phyloP scores from a whole-genome alignment of 2,329 filamentous ascomycete genomes.

The Clonostachys byssicola region DNA sequence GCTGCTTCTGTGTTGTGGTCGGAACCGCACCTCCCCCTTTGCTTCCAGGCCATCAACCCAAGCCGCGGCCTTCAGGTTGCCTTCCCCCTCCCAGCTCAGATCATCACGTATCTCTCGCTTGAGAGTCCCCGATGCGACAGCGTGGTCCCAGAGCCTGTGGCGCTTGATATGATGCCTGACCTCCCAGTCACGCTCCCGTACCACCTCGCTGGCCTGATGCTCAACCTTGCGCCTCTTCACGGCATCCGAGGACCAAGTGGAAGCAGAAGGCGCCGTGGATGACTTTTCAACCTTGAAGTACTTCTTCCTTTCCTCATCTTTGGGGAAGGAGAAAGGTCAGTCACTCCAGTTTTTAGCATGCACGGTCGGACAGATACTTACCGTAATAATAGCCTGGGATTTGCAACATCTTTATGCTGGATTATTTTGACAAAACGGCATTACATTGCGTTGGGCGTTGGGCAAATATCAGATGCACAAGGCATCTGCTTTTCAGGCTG shows the following conservation, averaged over 20 bases:
- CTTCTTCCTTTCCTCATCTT: conserved; percentile 54
- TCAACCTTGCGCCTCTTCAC: conserved; percentile 52
- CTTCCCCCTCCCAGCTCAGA: conserved; percentile 4
- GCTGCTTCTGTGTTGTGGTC: conserved; percentile 14
- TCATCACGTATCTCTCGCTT: conserved; percentile 15
- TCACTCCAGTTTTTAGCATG: neutral
- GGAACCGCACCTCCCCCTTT: conserved; percentile 33
- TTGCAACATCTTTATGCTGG: conserved; percentile 18
- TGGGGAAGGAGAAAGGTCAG: neutral
- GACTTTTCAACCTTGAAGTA: conserved; percentile 66
- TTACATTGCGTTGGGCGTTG: too few relatives aligned
- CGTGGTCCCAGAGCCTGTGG: conserved; percentile 23
- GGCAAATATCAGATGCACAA: too few relatives aligned
- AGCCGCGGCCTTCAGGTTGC: conserved; percentile 17
- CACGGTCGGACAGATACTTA: conserved; percentile 12
- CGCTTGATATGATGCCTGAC: conserved; percentile 32
- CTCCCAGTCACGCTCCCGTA: conserved; percentile 16
- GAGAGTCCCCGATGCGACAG: conserved; percentile 18
- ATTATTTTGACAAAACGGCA: too few relatives aligned
- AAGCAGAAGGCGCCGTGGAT: conserved; percentile 41
- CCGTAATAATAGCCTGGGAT: conserved; percentile 55
- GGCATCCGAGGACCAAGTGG: conserved; percentile 52
- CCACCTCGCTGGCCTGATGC: conserved; percentile 23
- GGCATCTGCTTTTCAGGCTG: too few relatives aligned
- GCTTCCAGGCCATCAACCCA: conserved; percentile 32